Conservation (phyloP, 2,329 filamentous ascomycete species). For the Beauveria scarabaeidicola region DNA sequence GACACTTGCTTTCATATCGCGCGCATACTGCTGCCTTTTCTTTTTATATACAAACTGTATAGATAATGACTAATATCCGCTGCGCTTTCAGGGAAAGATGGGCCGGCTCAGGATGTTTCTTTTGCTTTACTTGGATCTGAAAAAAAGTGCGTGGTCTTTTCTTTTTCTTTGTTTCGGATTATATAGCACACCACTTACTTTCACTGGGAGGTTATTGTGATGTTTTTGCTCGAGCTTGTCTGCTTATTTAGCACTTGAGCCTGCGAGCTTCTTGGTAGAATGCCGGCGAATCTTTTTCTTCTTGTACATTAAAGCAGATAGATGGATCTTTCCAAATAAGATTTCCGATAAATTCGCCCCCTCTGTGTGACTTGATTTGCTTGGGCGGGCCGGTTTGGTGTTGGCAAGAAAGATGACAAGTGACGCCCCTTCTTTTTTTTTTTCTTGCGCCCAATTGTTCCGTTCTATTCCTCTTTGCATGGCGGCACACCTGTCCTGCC, state of each 20-base stretch:
- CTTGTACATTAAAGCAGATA: background rate
- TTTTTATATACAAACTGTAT: slow-evolving; percentile 2
- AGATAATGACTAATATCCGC: slow-evolving; percentile 10
- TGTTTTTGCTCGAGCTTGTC: background rate
- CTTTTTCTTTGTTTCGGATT: background rate
- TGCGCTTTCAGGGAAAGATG: background rate
- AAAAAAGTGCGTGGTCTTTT: background rate
- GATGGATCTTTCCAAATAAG: background rate
- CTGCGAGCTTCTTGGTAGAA: background rate
- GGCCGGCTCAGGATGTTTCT: background rate
- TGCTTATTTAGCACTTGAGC: background rate
- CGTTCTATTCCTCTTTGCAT: background rate
- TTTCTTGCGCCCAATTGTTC: too few species aligned
- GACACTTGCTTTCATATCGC: slow-evolving; percentile 3
- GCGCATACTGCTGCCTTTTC: background rate
- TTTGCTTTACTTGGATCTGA: background rate
- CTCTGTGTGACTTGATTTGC: too few species aligned
- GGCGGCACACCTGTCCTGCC: background rate
- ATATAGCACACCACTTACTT: background rate
- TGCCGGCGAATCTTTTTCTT: background rate
- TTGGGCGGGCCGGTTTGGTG: too few species aligned
- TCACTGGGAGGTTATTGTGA: background rate
- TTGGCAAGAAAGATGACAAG: too few species aligned
- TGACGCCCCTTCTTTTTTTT: too few species aligned
- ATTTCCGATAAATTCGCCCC: too few species aligned